Evolutionary conservation across 768 basidiomycete genomes (phyloP).

Genomic region (Leccinum olivaceopallidum): DNA sequence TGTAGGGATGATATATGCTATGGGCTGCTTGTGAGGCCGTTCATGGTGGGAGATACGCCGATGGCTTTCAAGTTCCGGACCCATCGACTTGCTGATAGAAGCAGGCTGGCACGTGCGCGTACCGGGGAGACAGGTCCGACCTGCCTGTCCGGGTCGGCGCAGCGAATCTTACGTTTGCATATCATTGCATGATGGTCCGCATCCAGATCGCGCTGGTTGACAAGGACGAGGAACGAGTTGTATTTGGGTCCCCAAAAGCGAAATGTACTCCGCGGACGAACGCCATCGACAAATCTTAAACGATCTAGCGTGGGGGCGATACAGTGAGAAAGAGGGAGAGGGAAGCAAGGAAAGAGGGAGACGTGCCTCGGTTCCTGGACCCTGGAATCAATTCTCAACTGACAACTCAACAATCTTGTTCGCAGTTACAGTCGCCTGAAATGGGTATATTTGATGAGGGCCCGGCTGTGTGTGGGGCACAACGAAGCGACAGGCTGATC

Average conservation of each 20-base stretch:
- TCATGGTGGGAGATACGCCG: neutral
- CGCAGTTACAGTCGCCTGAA: neutral
- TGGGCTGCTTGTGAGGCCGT: neutral
- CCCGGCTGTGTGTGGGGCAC: conserved; percentile 7
- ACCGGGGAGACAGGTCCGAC: conserved; percentile 1
- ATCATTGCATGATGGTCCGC: neutral
- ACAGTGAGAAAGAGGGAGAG: neutral
- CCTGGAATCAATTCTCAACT: neutral
- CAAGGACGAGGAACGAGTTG: neutral
- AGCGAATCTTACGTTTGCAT: neutral
- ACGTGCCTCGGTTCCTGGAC: conserved; percentile 10
- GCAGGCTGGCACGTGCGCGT: neutral
- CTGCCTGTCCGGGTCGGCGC: neutral
- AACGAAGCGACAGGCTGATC: neutral
- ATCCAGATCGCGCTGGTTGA: neutral
- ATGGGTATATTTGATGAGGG: neutral
- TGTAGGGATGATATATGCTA: neutral
- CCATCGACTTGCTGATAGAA: neutral
- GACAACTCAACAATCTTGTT: neutral
- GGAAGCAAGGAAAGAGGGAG: neutral
- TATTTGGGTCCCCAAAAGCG: neutral
- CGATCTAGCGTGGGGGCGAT: neutral
- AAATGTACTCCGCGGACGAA: conserved; percentile 3
- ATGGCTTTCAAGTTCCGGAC: neutral
- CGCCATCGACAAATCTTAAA: neutral